Base-by-base conservation (phyloP, 805 yeast genomes). In the Hyphopichia homilentoma region DNA sequence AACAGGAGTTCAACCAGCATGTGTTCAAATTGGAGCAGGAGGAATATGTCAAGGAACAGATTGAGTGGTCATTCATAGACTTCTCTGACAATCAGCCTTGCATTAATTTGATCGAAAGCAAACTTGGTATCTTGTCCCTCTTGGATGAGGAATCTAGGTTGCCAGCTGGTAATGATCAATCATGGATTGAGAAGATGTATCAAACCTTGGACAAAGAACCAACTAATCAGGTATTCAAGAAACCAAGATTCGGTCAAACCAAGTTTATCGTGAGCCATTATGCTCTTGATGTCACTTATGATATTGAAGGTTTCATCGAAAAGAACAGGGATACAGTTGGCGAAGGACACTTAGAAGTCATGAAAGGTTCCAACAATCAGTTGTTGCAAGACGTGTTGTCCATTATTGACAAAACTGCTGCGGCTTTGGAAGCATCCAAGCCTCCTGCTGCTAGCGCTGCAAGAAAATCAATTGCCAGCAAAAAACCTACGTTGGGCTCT, bases 21-120 rank as follows among this genome's bases (percentile, higher is more conserved):
- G 97, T 90, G 33, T 90, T 90, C 75, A 90, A 90, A 56, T 73
- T 93, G 40, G 98, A 90, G 57, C 97, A 93, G 68, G 96, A 89
- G 52, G 97, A 93, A 55, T 90, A 90, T 55, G 74, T 88, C 33
- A 77, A 76, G 38, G 97, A 90, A 64, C 84, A 89, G 52, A 89
- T 90, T 43, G 93, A 89, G 57, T 90, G 97, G 97, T 82, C 90
- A 7, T 90, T 90, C 50, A 90, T 90, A 49, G 97, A 90, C 49
- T 90, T 89, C 52, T 79, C 93, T 33, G 98, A 90, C 58, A 90
- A 90, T 58, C 96, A 93, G 67, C 97, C 97, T 3, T 90, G 97
- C 65, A 90, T 90, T 48, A 81, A 82, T 47, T 74, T 90, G 48
- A 93, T 90, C 49, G 98, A 90, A 67, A 79, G 79, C 52, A 84